Percentiles rank a stretch among this genome's conserved stretches.
Evolutionary conservation across 2,329 filamentous ascomycete species (phyloP).

Genomic region (Achaetomium macrosporum): DNA sequence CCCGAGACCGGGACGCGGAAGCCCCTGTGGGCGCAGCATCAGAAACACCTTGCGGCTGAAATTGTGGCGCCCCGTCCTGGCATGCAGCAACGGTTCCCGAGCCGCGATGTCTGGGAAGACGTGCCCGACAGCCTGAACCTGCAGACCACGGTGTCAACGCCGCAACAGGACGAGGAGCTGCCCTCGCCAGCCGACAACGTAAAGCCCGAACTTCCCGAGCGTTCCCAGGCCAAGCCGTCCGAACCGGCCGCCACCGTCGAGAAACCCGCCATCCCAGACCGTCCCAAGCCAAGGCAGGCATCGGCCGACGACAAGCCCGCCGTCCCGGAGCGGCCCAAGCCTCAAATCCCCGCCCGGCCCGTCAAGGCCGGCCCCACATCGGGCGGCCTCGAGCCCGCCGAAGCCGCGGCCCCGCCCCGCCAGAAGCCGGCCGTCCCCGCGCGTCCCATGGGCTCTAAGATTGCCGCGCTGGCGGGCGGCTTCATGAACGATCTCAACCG

Average conservation of each 20-base stretch:
- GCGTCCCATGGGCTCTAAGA: constrained; percentile 74
- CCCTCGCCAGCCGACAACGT: constrained; percentile 33
- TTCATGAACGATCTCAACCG: constrained; percentile 94
- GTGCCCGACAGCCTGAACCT: constrained; percentile 76
- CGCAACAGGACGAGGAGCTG: constrained; percentile 44
- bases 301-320: constrained; percentile 36
- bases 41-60: constrained; percentile 47
- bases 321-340: constrained; percentile 52
- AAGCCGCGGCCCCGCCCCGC: constrained; percentile 38
- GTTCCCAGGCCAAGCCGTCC: constrained; percentile 42
- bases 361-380: constrained; percentile 47
- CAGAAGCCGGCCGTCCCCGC: constrained; percentile 83
- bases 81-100: constrained; percentile 71
- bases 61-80: constrained; percentile 44
- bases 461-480: constrained; percentile 81
- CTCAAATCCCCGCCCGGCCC: constrained; percentile 56
- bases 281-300: constrained; percentile 47
- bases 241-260: constrained; percentile 29
- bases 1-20: constrained; percentile 44
- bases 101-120: constrained; percentile 92
- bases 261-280: constrained; percentile 44
- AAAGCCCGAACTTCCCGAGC: constrained; percentile 58
- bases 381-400: constrained; percentile 30
- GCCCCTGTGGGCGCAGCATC: constrained; percentile 41
- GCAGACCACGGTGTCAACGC: constrained; percentile 64